Evolutionary conservation across 78 protist species (phyloP), one percentile per base, ranked within the genome.

Genomic region (Trichosphaerium sp.): DNA sequence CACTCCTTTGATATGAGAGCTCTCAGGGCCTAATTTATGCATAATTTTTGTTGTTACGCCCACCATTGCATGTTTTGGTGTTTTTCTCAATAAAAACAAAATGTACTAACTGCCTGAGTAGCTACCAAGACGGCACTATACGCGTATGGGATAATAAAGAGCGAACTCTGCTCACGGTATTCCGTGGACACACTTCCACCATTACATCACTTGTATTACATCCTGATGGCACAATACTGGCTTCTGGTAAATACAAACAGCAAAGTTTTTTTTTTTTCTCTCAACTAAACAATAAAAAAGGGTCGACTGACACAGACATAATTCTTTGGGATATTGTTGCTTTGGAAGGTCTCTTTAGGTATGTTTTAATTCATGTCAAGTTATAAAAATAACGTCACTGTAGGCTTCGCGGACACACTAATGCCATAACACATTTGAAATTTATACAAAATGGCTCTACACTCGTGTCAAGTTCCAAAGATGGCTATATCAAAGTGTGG

Each of bases 321-420:
- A 69, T 91, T 0, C 78, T 89, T 4, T 94, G 98, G 98, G 98
- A 94, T 40, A 56, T 85, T 18, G 76, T 83, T 7, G 79, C 79
- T 4, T 92, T 90, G 65, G 7, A 68, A 8, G 98, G 98, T 5
- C n/a, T 81, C 32, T 71, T 21, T n/a, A 57, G 21, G 47, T 57
- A 23, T 28, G 18, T 23, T 57, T 23, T 57, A 18, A 18, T 61
- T 61, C 66, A 28, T 75, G 28, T 47, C 64, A 44, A 42, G 65
- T 25, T 10, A 29, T 21, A 59, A 4, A 15, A 4, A 42, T 47
- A 7, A 4, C 3, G 60, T 1, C 8, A 1, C 5, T 42, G 7
- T 7, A 11, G 78, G 7, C 80, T 84, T 39, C 52, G 62, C 8
- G 92, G 96, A 1, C 96, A 87, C 78, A 74, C 83, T 63, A 91